Percentiles rank a stretch among this genome's conserved stretches.
These are phyloP conservation scores for Fusarium marasasianum DNA, from an alignment of 2,329 filamentous ascomycete species.

Conservation along the genomic window DNA sequence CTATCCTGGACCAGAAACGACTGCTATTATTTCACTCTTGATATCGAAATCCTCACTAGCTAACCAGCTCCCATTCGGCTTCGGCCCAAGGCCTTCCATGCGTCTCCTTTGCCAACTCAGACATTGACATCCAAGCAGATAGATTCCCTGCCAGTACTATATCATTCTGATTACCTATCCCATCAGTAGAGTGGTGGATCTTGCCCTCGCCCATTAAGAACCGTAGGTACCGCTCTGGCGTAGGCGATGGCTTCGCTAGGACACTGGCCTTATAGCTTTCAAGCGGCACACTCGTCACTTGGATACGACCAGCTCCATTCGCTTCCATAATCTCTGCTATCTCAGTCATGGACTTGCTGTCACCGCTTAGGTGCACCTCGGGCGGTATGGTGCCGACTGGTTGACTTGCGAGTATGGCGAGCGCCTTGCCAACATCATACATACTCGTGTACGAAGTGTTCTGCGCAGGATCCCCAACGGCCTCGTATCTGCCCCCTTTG, in stretches of 20 bases:
- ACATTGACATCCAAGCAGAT: not conserved
- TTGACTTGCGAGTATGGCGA: not conserved
- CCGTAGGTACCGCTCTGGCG: not conserved
- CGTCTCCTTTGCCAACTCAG: not conserved
- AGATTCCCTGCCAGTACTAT: not conserved
- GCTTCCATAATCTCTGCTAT: not conserved
- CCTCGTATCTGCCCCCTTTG: not conserved
- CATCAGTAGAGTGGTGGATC: not conserved
- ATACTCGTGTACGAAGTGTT: not conserved
- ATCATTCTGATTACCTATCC: not conserved
- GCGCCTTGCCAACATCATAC: not conserved
- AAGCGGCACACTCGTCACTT: not conserved
- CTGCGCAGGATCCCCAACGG: not conserved
- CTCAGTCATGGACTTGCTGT: not conserved
- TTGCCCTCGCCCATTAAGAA: slow-evolving; percentile 1
- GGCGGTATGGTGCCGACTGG: not conserved
- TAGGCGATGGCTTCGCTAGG: not conserved
- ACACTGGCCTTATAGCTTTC: not conserved
- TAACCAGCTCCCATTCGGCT: not conserved
- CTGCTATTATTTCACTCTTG: too few relatives aligned
- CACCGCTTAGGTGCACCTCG: not conserved
- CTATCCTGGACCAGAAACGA: too few relatives aligned
- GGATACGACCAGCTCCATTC: not conserved
- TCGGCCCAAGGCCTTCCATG: not conserved
- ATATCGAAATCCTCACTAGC: not conserved